A percentile compares a stretch with the other conserved stretches of the same genome.
Evolutionary conservation across 257 asterid species (phyloP).

Genomic region (Euphrasia confusa): DNA sequence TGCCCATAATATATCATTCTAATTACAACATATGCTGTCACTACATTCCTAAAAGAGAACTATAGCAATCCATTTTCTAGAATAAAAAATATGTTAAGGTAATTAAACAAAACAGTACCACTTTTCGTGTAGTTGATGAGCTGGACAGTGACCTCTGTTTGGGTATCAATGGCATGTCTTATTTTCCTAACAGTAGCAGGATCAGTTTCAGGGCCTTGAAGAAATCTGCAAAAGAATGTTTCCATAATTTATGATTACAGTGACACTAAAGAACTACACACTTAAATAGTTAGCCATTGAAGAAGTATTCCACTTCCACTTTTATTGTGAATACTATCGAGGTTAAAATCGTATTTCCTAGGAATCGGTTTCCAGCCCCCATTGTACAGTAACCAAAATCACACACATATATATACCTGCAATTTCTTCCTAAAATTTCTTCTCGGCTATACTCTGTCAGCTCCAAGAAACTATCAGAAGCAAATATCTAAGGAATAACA

Average conservation of each 20-base stretch:
- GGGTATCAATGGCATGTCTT: conserved; percentile 84
- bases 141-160: conserved; percentile 91
- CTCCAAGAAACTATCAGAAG: conserved; percentile 99
- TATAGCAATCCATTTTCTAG: neutral
- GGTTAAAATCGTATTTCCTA: no score
- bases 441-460: conserved; percentile 94
- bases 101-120: conserved; percentile 40
- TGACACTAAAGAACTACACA: neutral
- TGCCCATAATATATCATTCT: neutral
- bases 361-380: conserved; percentile 2
- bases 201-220: conserved; percentile 98
- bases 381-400: no score
- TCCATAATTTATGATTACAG: conserved; percentile 4
- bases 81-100: neutral
- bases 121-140: conserved; percentile 93
- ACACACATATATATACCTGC: conserved; percentile 93
- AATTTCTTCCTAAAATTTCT: conserved; percentile 93
- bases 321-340: no score
- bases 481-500: conserved; percentile 49
- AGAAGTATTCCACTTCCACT: neutral
- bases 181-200: conserved; percentile 86
- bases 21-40: neutral
- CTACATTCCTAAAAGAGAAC: neutral
- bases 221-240: conserved; percentile 49
- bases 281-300: neutral